Percentiles rank a stretch among this genome's conserved stretches.
Evolutionary conservation across 352 stramenopile species (phyloP).

Genomic region (Globisporangium carolinianum): DNA sequence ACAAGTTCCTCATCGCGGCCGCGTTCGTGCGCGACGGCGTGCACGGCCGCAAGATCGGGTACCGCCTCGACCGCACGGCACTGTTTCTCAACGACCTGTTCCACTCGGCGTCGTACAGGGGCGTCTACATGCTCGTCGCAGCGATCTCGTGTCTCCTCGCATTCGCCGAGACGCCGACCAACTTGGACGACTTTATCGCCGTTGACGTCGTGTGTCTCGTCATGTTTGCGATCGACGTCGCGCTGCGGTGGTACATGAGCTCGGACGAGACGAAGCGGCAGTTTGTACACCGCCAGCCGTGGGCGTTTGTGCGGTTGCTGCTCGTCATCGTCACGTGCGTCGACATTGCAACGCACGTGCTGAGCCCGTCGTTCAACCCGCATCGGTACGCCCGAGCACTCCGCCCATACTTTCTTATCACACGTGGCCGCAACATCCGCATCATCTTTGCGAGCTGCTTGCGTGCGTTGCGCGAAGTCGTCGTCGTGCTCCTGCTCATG

Average conservation of each 20-base stretch:
- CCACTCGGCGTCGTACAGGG: conserved; percentile 62
- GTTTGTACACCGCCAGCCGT: conserved; percentile 69
- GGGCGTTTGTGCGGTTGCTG: conserved; percentile 58
- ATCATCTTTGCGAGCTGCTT: conserved; percentile 83
- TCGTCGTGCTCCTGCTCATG: conserved; percentile 60
- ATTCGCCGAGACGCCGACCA: conserved; percentile 53
- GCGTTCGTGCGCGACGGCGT: conserved; percentile 78
- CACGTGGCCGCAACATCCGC: conserved; percentile 68
- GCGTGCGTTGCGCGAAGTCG: conserved; percentile 60
- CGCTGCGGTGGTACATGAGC: conserved; percentile 80
- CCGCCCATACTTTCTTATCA: conserved; percentile 77
- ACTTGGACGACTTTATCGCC: conserved; percentile 46
- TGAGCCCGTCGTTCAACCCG: conserved; percentile 43
- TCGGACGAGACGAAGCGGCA: conserved; percentile 71
- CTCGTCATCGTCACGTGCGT: conserved; percentile 45
- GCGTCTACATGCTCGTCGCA: conserved; percentile 68
- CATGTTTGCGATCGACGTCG: conserved; percentile 56
- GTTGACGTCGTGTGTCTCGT: conserved; percentile 63
- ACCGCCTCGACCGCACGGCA: conserved; percentile 60
- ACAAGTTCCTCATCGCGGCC: conserved; percentile 70
- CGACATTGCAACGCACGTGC: conserved; percentile 42
- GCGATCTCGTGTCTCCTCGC: conserved; percentile 53
- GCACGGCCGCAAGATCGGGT: conserved; percentile 80
- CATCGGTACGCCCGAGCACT: conserved; percentile 62
- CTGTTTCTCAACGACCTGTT: conserved; percentile 68